Evolutionary conservation across 352 stramenopile species (phyloP).

Genomic region (Phytophthora agathidicida): DNA sequence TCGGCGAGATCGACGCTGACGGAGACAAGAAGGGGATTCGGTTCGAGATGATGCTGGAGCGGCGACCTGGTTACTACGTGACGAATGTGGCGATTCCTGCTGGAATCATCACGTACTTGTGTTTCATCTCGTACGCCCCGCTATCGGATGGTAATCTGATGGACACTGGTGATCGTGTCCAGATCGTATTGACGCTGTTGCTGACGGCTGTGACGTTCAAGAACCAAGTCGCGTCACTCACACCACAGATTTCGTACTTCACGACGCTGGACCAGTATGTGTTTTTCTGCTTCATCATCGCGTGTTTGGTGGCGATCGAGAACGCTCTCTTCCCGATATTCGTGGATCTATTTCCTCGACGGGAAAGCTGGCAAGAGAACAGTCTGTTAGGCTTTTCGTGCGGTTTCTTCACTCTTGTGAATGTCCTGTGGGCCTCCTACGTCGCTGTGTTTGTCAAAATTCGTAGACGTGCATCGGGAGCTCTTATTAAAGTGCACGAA

Average conservation of each 20-base stretch:
- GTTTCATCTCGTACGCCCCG: conserved; percentile 55
- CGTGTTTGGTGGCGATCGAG: conserved; percentile 56
- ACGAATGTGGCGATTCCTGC: conserved; percentile 57
- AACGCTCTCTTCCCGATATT: conserved; percentile 58
- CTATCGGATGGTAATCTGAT: conserved; percentile 40
- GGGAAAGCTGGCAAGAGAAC: conserved; percentile 34
- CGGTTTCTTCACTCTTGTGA: conserved; percentile 47
- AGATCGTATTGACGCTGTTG: conserved; percentile 65
- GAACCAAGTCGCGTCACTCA: conserved; percentile 50
- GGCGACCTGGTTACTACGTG: conserved; percentile 56
- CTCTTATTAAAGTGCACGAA: conserved; percentile 45
- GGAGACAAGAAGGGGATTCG: conserved; percentile 47
- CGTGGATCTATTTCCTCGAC: conserved; percentile 17
- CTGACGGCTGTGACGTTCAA: conserved; percentile 74
- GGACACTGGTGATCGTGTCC: conserved; percentile 55
- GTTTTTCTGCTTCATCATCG: conserved; percentile 69
- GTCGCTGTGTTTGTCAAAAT: conserved; percentile 37
- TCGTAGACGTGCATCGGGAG: conserved; percentile 21
- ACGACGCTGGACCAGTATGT: conserved; percentile 70
- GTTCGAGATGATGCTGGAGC: conserved; percentile 69
- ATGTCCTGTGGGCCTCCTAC: conserved; percentile 40
- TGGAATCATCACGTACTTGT: conserved; percentile 59
- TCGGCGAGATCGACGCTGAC: conserved; percentile 42
- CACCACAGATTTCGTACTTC: conserved; percentile 72
- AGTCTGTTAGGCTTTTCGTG: conserved; percentile 43